Base-by-base conservation (phyloP, 345 rosid genomes). In the Nephelium lappaceum region DNA sequence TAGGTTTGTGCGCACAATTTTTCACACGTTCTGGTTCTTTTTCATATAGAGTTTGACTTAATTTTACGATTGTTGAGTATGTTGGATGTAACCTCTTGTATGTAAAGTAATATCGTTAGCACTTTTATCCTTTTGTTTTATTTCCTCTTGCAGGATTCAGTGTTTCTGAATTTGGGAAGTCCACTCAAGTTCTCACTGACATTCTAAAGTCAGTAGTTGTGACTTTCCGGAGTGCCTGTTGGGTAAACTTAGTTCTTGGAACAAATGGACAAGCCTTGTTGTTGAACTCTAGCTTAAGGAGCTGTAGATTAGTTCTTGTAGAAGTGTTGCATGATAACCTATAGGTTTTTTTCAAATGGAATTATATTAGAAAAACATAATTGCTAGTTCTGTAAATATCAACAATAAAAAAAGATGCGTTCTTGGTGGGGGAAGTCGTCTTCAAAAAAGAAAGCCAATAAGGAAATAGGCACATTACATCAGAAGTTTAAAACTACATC, bases 341-440 rank as follows among this genome's bases (percentile, higher is more conserved):
- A 68, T 76, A 23, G 69, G 41, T 16, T 68, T 65, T 60, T 68
- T 62, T 60, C 49, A 55, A 74, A 78, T 80, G 70, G 31, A 38
- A 58, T 25, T 67, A 8, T 61, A 25, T 55, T 80, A 78, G 81
- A 23, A 51, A 58, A 82, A 70, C 6, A 79, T 74, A 24, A 23
- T 63, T 73, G 31, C 39, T 51, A 55, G 42, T 71, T 27, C 60
- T 53, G 47, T 36, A 71, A 53, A 27, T 36, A 38, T 63, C 42
- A 23, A 74, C 67, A 71, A 55, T 53, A 49, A 61, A 64, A 64
- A 71, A 84, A 78, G 73, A 90, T 90, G 93, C 93, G 84, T 84
- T 81, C 90, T 73, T 86, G 89, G 91, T 90, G 89, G 87, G 82
- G 82, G 66, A 88, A 85, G 78, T 86, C 91, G 55, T 87, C 90